phyloP scores from a whole-genome alignment of 306 rosid species.

The Herpetospermum pedunculosum region DNA sequence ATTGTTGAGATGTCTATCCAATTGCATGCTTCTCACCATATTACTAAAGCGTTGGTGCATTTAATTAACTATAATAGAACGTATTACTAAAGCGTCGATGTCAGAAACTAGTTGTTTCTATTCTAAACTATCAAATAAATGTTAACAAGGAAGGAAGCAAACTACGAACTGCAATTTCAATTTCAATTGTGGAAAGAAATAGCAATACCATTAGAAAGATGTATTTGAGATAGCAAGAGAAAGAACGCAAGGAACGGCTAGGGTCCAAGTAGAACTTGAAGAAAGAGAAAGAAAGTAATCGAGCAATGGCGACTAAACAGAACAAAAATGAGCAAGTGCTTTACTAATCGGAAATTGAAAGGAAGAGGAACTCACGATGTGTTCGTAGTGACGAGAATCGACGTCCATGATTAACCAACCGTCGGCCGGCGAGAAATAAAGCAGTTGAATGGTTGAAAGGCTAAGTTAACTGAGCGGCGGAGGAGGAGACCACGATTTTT shows the following conservation, averaged over 20 bases:
- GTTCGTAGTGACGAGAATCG: conserved; percentile 71
- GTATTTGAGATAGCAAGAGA: neutral
- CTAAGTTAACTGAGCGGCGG: neutral
- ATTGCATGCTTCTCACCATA: neutral
- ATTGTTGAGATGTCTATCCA: neutral
- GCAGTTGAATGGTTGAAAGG: neutral
- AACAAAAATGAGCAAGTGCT: neutral
- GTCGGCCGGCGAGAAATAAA: conserved; percentile 4
- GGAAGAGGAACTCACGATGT: conserved; percentile 31
- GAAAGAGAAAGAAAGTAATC: neutral
- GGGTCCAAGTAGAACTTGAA: neutral
- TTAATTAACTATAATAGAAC: too few species aligned
- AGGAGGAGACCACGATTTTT: neutral
- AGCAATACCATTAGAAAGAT: neutral
- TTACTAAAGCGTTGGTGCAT: neutral
- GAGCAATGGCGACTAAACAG: conserved; percentile 1
- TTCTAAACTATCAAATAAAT: neutral
- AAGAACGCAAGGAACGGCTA: neutral
- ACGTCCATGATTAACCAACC: conserved; percentile 45
- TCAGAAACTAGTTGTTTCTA: neutral
- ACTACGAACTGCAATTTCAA: conserved; percentile 1
- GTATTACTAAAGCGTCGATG: neutral
- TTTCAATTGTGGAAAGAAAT: neutral
- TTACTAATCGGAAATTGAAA: neutral
- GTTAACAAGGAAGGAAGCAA: neutral